phyloP scores from a whole-genome alignment of 805 yeast species.

The Candida alai region DNA sequence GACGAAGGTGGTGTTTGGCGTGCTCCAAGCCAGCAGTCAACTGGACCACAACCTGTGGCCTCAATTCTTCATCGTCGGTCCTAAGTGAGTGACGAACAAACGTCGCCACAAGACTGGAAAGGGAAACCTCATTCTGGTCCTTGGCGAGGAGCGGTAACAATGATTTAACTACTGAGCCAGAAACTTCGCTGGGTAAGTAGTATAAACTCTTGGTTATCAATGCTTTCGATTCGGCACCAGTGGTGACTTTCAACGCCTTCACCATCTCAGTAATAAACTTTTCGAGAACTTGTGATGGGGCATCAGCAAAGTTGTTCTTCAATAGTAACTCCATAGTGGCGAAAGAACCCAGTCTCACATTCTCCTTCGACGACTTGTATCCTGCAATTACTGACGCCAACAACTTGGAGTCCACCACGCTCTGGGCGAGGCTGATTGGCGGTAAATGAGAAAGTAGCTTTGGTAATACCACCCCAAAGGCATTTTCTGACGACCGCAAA shows the following conservation, averaged over 20 bases:
- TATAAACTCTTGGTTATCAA: slow-evolving; percentile 45
- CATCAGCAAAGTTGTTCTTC: slow-evolving; percentile 7
- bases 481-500: slow-evolving; percentile 72
- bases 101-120: slow-evolving; percentile 47
- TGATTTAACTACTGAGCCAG: slow-evolving; percentile 33
- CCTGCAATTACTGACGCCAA: slow-evolving; percentile 24
- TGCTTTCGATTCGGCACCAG: slow-evolving; percentile 63
- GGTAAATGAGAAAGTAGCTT: slow-evolving; percentile 35
- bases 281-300: slow-evolving; percentile 5
- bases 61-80: slow-evolving; percentile 12
- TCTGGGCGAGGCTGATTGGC: slow-evolving; percentile 38
- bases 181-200: slow-evolving; percentile 14
- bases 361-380: slow-evolving; percentile 67
- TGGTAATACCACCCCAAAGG: slow-evolving; percentile 54
- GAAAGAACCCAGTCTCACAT: slow-evolving; percentile 51
- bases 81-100: slow-evolving; percentile 37
- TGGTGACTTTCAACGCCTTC: slow-evolving; percentile 51
- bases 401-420: slow-evolving; percentile 33
- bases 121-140: slow-evolving; percentile 71
- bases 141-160: slow-evolving; percentile 56
- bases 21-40: slow-evolving; percentile 62
- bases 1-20: slow-evolving; percentile 57
- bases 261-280: slow-evolving; percentile 48
- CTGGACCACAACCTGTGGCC: slow-evolving; percentile 20
- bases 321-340: slow-evolving; percentile 23